Evolutionary conservation across 1,139 yeast genomes (phyloP).

Genomic region (Candida tropicalis): DNA sequence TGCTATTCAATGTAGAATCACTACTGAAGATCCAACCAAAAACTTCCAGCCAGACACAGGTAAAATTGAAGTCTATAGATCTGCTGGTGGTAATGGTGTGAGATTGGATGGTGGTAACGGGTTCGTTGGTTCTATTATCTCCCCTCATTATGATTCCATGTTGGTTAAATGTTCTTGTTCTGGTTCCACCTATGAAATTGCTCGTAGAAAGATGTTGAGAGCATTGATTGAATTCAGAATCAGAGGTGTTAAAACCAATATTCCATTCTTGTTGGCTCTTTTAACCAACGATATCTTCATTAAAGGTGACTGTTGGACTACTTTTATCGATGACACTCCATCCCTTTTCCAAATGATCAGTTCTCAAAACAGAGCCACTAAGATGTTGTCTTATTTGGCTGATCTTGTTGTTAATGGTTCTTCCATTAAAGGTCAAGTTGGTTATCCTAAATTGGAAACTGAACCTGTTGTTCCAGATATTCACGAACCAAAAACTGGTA

Average conservation of each 20-base stretch:
- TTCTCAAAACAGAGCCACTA: constrained; percentile 96
- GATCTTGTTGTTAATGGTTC: constrained; percentile 96
- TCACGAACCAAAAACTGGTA: constrained; percentile 59
- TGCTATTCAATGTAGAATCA: constrained; percentile 98
- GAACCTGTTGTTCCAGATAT: constrained; percentile 78
- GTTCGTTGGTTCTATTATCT: constrained; percentile 96
- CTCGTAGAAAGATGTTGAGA: constrained; percentile 96
- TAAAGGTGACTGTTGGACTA: constrained; percentile 93
- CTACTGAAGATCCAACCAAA: constrained; percentile 97
- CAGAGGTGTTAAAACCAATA: constrained; percentile 98
- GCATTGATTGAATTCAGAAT: constrained; percentile 96
- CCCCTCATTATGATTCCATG: constrained; percentile 98
- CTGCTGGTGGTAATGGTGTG: constrained; percentile 99
- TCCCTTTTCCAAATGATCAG: constrained; percentile 91
- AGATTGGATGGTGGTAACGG: constrained; percentile 99
- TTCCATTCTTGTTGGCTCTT: constrained; percentile 92
- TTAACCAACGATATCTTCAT: constrained; percentile 91
- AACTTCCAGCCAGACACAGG: constrained; percentile 99
- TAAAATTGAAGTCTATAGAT: constrained; percentile 95
- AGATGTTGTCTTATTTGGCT: constrained; percentile 83
- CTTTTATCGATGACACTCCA: constrained; percentile 98
- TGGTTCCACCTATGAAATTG: constrained; percentile 95
- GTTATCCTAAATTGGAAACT: constrained; percentile 77
- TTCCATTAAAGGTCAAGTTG: constrained; percentile 92
- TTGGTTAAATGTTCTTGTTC: constrained; percentile 96